Base-by-base conservation (phyloP, 1,284 basidiomycete species). In the Microstroma glucosiphilum region DNA sequence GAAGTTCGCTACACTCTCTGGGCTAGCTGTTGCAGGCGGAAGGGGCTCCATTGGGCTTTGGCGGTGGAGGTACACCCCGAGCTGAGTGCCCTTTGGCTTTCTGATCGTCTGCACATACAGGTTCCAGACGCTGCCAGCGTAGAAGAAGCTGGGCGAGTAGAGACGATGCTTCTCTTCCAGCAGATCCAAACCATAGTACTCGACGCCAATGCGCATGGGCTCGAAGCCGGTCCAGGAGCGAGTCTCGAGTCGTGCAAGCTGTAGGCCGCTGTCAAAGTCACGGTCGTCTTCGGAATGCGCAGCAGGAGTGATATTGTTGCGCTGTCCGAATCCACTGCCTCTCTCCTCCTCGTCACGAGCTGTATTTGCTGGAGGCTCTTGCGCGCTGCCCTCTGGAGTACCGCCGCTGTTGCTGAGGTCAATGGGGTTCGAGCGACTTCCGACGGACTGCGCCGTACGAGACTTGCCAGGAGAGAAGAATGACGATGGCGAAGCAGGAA, bases 21-120 rank as follows among this genome's bases (percentile, higher is more conserved):
- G 46, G 12, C 46, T 59, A 46, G 89, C 84, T 6, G 65, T 69
- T 1, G 69, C 62, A 6, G 60, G 67, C 6, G 73, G 73, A 1
- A 73, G 61, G 19, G 85, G 83, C 66, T 89, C 89, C 49, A 88
- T 83, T 63, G 82, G 85, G 40, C 86, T 88, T 79, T 93, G 91
- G 11, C 92, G 84, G 75, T 93, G 91, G 1, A 96, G 83, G 73
- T 96, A 96, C 57, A 96, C 86, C 1, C 92, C 92, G 0, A 96
- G 83, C 77, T 96, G 91, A 1, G 85, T 85, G 41, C 82, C 82
- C 62, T 83, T 83, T 71, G 87, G 88, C 82, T 88, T 88, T 64
- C 86, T 84, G 51, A 88, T 85, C 57, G 91, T 85, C 76, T 94
- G 91, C 42, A 93, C 87, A 74, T 94, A 96, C 6, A 92, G 86